phyloP scores from a whole-genome alignment of 306 rosid genomes.

The Ochetophila trinervis region DNA sequence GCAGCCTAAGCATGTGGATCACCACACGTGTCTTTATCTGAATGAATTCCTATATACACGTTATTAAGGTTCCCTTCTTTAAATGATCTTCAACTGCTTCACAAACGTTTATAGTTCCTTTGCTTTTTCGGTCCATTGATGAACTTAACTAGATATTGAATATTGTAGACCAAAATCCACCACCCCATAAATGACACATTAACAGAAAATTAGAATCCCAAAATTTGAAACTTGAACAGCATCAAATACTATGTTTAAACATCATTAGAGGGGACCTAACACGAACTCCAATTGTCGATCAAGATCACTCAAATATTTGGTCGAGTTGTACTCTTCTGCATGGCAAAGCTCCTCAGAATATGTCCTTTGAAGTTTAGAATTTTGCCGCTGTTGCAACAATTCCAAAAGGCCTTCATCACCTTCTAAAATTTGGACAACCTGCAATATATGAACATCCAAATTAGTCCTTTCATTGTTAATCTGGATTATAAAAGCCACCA shows the following conservation, averaged over 20 bases:
- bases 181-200: no score
- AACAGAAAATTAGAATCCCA: not conserved
- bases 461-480: not conserved
- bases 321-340: constrained; percentile 87
- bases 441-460: constrained; percentile 11
- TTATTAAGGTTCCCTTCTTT: no score
- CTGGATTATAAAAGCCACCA: not conserved
- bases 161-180: no score
- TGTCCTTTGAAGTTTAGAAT: constrained; percentile 57
- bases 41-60: no score
- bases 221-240: not conserved
- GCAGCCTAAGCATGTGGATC: no score
- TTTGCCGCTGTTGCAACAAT: constrained; percentile 35
- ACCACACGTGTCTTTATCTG: no score
- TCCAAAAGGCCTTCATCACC: constrained; percentile 48
- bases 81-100: no score
- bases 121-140: no score
- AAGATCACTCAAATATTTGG: constrained; percentile 50
- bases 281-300: constrained; percentile 54
- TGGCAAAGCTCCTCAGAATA: constrained; percentile 75
- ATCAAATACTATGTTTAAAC: not conserved
- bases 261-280: constrained; percentile 35
- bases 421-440: constrained; percentile 60
- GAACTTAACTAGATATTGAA: no score
- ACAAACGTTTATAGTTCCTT: no score